Evolutionary conservation across 306 rosid species (phyloP).

Genomic region (Trifolium repens): DNA sequence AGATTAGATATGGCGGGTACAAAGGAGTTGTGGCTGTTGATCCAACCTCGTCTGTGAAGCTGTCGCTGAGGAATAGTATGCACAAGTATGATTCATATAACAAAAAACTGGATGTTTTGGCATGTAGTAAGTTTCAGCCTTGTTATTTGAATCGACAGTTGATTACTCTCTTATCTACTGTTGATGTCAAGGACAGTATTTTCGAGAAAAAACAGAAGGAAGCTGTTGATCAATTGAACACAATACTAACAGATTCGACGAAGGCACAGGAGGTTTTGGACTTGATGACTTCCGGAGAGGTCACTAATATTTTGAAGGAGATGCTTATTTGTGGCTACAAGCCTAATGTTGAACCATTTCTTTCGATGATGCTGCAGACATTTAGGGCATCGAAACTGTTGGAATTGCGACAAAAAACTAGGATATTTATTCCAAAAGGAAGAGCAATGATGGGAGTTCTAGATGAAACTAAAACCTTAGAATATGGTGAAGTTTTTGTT

Average conservation of each 20-base stretch:
- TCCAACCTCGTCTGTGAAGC: slow-evolving; percentile 63
- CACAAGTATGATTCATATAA: slow-evolving; percentile 63
- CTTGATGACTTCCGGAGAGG: slow-evolving; percentile 78
- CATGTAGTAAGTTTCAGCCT: slow-evolving; percentile 66
- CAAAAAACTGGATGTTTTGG: slow-evolving; percentile 76
- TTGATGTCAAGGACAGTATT: slow-evolving; percentile 60
- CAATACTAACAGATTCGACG: slow-evolving; percentile 63
- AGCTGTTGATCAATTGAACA: slow-evolving; percentile 62
- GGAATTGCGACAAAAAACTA: slow-evolving; percentile 67
- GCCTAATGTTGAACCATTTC: slow-evolving; percentile 82
- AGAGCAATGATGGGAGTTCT: slow-evolving; percentile 93
- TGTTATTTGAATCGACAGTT: slow-evolving; percentile 82
- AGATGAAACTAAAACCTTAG: slow-evolving; percentile 68
- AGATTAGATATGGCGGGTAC: slow-evolving; percentile 85
- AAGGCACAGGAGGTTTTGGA: slow-evolving; percentile 75
- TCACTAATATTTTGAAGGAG: slow-evolving; percentile 69
- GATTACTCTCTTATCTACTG: slow-evolving; percentile 81
- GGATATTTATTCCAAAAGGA: slow-evolving; percentile 74
- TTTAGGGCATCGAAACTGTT: slow-evolving; percentile 77
- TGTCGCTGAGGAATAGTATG: slow-evolving; percentile 85
- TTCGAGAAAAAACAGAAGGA: slow-evolving; percentile 70
- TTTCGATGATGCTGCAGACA: slow-evolving; percentile 82
- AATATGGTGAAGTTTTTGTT: slow-evolving; percentile 58
- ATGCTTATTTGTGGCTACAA: slow-evolving; percentile 72
- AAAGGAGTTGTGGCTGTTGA: slow-evolving; percentile 94